Evolutionary conservation across 495 filamentous ascomycete species (phyloP).

Genomic region (Chaetomium fimeti): DNA sequence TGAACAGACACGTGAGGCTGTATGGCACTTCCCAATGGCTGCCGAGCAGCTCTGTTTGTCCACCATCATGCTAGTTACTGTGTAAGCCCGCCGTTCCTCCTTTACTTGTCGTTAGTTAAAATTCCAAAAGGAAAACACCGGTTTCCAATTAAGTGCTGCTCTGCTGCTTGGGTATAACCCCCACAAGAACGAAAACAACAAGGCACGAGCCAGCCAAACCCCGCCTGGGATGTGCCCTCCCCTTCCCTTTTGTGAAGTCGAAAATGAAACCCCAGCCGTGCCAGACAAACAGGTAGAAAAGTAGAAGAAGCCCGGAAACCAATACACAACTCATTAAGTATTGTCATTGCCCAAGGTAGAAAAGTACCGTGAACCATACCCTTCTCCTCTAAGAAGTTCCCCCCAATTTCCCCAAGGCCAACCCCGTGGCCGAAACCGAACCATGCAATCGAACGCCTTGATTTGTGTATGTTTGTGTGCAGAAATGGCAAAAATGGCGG

Average conservation of each 20-base stretch:
- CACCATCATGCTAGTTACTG: too few relatives aligned
- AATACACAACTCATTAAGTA: not conserved
- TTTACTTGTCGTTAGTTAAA: too few relatives aligned
- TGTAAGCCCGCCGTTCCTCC: too few relatives aligned
- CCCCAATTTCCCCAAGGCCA: not conserved
- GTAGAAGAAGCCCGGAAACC: not conserved
- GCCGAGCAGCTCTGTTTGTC: too few relatives aligned
- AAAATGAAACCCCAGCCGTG: not conserved
- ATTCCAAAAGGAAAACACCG: too few relatives aligned
- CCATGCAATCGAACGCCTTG: not conserved
- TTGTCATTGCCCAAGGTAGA: constrained; percentile 1
- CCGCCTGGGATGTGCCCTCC: not conserved
- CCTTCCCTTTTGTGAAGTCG: not conserved
- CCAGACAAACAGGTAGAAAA: not conserved
- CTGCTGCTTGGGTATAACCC: constrained; percentile 9
- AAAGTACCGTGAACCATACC: not conserved
- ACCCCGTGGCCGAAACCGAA: not conserved
- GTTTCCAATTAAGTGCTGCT: too few relatives aligned
- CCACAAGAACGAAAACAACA: not conserved
- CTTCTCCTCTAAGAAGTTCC: not conserved
- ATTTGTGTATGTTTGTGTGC: not conserved
- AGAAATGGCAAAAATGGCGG: not conserved
- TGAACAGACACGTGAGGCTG: not conserved
- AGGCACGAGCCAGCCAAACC: not conserved
- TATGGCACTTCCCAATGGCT: too few relatives aligned